A percentile compares a stretch with the other conserved stretches of the same genome.
Conservation (phyloP, 129 eudicot genomes). For the Escallonia rubra region DNA sequence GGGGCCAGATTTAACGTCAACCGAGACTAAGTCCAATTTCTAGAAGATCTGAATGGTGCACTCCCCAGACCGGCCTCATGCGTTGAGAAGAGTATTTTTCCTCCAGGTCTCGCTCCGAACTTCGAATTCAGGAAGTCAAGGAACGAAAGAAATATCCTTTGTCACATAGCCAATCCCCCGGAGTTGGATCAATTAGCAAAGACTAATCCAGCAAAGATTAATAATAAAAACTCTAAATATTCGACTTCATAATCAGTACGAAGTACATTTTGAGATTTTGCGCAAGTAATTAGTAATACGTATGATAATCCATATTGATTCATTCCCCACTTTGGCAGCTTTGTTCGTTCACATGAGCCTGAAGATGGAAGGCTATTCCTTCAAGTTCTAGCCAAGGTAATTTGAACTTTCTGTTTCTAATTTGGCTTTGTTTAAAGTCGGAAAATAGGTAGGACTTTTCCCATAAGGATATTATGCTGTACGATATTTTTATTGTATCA, state of each 20-base stretch:
- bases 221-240: too few species aligned
- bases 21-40: not conserved
- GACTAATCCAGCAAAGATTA: too few species aligned
- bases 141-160: not conserved
- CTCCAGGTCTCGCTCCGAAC: not conserved
- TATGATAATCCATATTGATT: not conserved
- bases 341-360: slow-evolving; percentile 55
- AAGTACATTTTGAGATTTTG: not conserved
- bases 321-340: slow-evolving; percentile 32
- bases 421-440: too few species aligned
- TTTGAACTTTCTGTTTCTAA: not conserved
- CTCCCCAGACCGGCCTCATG: not conserved
- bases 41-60: too few species aligned
- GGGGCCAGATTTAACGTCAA: too few species aligned
- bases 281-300: not conserved
- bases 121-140: too few species aligned
- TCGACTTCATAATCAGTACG: too few species aligned
- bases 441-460: not conserved
- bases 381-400: slow-evolving; percentile 65
- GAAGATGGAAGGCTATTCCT: slow-evolving; percentile 56
- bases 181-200: too few species aligned
- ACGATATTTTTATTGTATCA: too few species aligned
- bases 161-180: too few species aligned
- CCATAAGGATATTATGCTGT: not conserved
- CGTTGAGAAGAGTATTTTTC: not conserved